Conservation (phyloP, 805 yeast genomes). For the Candida bentonensis region DNA sequence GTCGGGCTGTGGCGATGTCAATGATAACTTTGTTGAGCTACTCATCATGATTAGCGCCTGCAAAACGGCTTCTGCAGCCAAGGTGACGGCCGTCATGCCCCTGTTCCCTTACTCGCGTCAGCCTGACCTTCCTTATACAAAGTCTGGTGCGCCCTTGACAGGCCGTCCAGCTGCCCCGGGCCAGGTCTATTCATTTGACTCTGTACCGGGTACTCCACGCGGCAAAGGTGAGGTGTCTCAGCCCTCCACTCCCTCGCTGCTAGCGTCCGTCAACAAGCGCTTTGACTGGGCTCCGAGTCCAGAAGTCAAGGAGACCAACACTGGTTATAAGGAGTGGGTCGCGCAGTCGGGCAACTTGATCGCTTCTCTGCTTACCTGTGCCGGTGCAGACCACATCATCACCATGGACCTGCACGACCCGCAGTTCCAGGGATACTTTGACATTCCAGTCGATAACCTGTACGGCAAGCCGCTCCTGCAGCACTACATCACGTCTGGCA, state of each 20-base stretch:
- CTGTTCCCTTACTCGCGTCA: slow-evolving; percentile 92
- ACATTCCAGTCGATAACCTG: slow-evolving; percentile 88
- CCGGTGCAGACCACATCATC: slow-evolving; percentile 93
- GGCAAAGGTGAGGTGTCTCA: slow-evolving; percentile 2
- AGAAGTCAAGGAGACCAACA: slow-evolving; percentile 18
- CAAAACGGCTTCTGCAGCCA: slow-evolving; percentile 76
- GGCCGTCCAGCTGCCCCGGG: slow-evolving; percentile 16
- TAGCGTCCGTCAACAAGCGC: not conserved
- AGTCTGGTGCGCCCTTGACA: slow-evolving; percentile 57
- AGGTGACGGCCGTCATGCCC: slow-evolving; percentile 86
- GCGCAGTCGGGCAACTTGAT: slow-evolving; percentile 89
- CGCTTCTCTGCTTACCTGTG: slow-evolving; percentile 73
- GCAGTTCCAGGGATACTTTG: slow-evolving; percentile 95
- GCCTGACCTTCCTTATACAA: slow-evolving; percentile 79
- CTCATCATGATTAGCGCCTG: slow-evolving; percentile 82
- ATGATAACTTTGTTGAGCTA: slow-evolving; percentile 73
- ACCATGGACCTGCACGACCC: slow-evolving; percentile 98
- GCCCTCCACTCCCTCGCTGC: not conserved
- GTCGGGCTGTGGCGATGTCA: slow-evolving; percentile 76
- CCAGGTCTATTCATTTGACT: slow-evolving; percentile 27
- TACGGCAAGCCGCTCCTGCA: slow-evolving; percentile 80
- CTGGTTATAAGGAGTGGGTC: slow-evolving; percentile 87
- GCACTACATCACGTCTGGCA: slow-evolving; percentile 62
- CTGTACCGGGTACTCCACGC: slow-evolving; percentile 39
- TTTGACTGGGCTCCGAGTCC: not conserved